Evolutionary conservation across 257 asterid species (phyloP).

Genomic region (Rhazya stricta): DNA sequence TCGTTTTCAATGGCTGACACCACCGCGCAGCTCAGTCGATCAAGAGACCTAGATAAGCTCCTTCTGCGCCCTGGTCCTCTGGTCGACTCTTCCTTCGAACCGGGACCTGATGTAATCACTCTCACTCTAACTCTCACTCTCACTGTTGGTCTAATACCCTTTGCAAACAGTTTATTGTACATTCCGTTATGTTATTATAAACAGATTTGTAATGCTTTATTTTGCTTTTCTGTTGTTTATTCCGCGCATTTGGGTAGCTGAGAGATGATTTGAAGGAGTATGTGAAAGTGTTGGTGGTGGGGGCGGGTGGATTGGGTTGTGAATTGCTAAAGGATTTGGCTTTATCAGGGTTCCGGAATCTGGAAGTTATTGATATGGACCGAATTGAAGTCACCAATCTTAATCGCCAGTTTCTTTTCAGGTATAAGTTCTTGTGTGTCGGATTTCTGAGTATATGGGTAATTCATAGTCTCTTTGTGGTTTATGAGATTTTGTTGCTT

Average conservation of each 20-base stretch:
- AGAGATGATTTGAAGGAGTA: constrained; percentile 76
- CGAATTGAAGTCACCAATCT: constrained; percentile 94
- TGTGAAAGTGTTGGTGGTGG: constrained; percentile 82
- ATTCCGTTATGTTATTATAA: constrained; percentile 6
- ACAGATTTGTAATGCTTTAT: constrained; percentile 11
- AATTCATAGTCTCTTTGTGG: not conserved
- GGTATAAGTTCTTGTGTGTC: constrained; percentile 35
- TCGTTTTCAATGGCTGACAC: constrained; percentile 47
- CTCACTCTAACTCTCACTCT: not conserved
- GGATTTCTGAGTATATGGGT: not conserved
- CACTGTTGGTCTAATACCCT: constrained; percentile 13
- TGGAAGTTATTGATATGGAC: constrained; percentile 97
- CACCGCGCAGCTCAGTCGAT: constrained; percentile 67
- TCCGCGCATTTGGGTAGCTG: constrained; percentile 37
- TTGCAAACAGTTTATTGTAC: constrained; percentile 19
- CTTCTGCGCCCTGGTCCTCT: constrained; percentile 84
- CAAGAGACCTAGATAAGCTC: constrained; percentile 95
- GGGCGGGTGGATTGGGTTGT: constrained; percentile 99
- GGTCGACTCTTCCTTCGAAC: constrained; percentile 66
- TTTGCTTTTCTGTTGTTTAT: constrained; percentile 5
- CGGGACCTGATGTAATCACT: constrained; percentile 58
- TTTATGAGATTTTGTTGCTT: not conserved
- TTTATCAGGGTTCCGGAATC: constrained; percentile 71
- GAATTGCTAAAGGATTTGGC: constrained; percentile 97
- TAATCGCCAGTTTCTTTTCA: constrained; percentile 93